Percentiles rank a stretch among this genome's conserved stretches.
Evolutionary conservation across 1,284 basidiomycete genomes (phyloP).

Genomic region (Naganishia sp.): DNA sequence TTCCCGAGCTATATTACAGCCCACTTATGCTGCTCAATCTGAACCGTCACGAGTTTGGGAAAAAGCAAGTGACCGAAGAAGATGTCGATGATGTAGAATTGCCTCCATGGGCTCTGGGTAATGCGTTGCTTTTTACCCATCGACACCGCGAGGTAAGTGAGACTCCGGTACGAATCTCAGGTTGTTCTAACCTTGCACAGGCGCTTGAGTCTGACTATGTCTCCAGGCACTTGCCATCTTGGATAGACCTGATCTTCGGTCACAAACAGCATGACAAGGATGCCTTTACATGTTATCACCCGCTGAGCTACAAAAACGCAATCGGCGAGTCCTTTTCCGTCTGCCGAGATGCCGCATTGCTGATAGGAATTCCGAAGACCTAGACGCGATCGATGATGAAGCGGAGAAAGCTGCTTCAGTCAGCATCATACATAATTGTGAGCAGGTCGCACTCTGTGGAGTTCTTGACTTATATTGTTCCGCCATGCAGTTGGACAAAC

Average conservation of each 20-base stretch:
- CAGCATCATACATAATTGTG: slow-evolving; percentile 93
- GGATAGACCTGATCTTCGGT: slow-evolving; percentile 88
- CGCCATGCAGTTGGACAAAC: slow-evolving; percentile 75
- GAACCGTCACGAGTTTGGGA: slow-evolving; percentile 78
- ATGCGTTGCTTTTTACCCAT: slow-evolving; percentile 79
- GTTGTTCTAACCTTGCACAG: slow-evolving; percentile 49
- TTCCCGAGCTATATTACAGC: slow-evolving; percentile 80
- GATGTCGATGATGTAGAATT: slow-evolving; percentile 83
- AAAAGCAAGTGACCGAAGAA: slow-evolving; percentile 77
- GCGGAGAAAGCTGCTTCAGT: slow-evolving; percentile 87
- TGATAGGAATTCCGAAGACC: slow-evolving; percentile 58
- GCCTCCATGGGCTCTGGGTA: slow-evolving; percentile 85
- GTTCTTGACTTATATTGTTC: slow-evolving; percentile 35
- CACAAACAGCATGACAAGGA: slow-evolving; percentile 78
- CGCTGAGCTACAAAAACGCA: slow-evolving; percentile 88
- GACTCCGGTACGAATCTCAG: background rate
- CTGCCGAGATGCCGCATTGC: background rate
- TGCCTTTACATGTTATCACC: slow-evolving; percentile 86
- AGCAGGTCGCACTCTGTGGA: slow-evolving; percentile 34
- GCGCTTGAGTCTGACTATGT: slow-evolving; percentile 89
- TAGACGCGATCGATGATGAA: slow-evolving; percentile 80
- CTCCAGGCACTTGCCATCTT: slow-evolving; percentile 77
- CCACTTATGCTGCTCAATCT: slow-evolving; percentile 57
- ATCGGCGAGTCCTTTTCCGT: slow-evolving; percentile 61
- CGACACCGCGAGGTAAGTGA: slow-evolving; percentile 70